Evolutionary conservation across 2,329 filamentous ascomycete genomes (phyloP).

Genomic region (Elsinoe arachidis): DNA sequence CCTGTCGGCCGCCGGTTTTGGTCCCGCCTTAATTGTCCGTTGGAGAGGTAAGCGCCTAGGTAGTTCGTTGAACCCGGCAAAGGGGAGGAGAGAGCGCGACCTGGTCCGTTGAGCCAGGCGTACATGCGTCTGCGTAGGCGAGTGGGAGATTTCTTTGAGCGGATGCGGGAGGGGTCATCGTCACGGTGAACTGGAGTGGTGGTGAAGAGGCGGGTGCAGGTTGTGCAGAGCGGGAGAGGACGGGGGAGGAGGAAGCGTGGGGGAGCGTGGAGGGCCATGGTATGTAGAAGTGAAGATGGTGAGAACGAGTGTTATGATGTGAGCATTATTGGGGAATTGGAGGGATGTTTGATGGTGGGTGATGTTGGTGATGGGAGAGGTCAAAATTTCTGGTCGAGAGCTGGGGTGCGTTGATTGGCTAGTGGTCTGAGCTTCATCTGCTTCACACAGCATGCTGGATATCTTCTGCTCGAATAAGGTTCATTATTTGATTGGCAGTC

Average conservation of each 20-base stretch:
- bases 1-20: constrained; percentile 13
- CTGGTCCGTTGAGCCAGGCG: constrained; percentile 50
- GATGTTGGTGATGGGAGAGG: background rate
- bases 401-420: background rate
- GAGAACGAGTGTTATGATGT: background rate
- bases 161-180: constrained; percentile 11
- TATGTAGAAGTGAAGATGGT: background rate
- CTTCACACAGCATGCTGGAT: background rate
- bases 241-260: background rate
- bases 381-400: constrained; percentile 3
- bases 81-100: constrained; percentile 40
- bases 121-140: constrained; percentile 48
- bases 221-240: background rate
- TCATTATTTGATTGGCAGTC: background rate
- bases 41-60: constrained; percentile 44
- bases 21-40: constrained; percentile 40
- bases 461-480: background rate
- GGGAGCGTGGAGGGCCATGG: background rate
- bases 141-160: constrained; percentile 29
- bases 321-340: background rate
- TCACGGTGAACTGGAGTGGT: background rate
- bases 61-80: constrained; percentile 47
- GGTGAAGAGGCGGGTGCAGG: background rate
- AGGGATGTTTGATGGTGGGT: background rate
- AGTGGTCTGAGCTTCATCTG: background rate